These are phyloP conservation scores for Guyanaporus albipodus DNA, from an alignment of 768 basidiomycete genomes.

Conservation along the genomic window DNA sequence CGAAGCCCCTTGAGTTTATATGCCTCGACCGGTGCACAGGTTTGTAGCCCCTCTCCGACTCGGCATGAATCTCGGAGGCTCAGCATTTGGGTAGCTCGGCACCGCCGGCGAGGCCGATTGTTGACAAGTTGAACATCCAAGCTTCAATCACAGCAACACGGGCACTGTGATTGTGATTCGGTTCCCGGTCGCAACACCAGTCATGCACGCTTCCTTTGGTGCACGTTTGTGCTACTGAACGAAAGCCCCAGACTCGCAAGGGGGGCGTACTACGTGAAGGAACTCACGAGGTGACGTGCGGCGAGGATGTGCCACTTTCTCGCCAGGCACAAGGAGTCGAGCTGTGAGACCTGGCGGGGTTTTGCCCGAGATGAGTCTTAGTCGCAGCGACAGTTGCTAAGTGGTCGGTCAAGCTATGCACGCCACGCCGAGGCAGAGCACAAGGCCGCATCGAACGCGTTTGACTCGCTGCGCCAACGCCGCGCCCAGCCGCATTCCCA, in stretches of 20 bases:
- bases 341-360: neutral
- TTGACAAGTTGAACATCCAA: neutral
- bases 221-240: no score
- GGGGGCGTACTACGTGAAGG: no score
- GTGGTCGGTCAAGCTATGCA: neutral
- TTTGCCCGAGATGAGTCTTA: neutral
- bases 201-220: neutral
- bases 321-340: neutral
- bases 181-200: neutral
- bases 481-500: no score
- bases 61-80: neutral
- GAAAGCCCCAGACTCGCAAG: no score
- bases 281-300: neutral
- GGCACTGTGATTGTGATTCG: neutral
- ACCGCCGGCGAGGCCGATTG: no score
- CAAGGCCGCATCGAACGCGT: no score
- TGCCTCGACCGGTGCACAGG: constrained; percentile 2
- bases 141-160: neutral
- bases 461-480: no score
- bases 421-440: no score
- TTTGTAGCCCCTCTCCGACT: neutral
- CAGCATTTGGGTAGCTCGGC: neutral
- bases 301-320: no score
- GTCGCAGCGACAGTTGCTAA: neutral
- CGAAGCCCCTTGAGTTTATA: constrained; percentile 3